These are phyloP conservation scores for Colletotrichum euphorbiae DNA, from an alignment of 2,329 filamentous ascomycete genomes.

Conservation along the genomic window DNA sequence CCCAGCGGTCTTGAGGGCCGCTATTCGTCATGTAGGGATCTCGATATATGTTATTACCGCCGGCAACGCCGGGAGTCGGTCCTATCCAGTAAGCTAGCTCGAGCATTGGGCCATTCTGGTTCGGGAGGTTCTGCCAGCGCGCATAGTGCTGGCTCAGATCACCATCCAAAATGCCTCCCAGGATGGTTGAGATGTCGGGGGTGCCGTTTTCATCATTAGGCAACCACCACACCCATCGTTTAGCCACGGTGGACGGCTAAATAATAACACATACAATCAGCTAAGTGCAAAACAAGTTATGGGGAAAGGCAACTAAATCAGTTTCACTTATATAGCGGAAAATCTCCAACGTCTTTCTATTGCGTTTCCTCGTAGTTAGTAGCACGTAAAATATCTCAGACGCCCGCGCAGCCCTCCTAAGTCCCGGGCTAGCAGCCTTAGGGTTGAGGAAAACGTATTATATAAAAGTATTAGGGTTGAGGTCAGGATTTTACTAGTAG, in stretches of 20 bases:
- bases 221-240: conserved; percentile 1
- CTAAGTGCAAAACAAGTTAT: conserved; percentile 5
- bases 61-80: neutral
- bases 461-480: conserved; percentile 10
- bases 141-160: conserved; percentile 9
- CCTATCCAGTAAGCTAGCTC: conserved; percentile 5
- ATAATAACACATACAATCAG: conserved; percentile 6
- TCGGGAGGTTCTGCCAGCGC: conserved; percentile 10
- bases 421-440: neutral
- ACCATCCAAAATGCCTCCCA: neutral
- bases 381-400: conserved; percentile 4
- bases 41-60: conserved; percentile 3
- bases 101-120: conserved; percentile 4
- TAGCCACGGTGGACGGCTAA: conserved; percentile 1
- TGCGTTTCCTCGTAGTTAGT: neutral
- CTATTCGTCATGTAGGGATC: neutral
- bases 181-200: conserved; percentile 4
- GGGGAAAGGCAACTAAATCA: neutral
- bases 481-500: neutral
- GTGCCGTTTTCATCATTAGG: conserved; percentile 2
- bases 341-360: neutral
- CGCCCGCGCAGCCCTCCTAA: neutral
- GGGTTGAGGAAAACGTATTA: conserved; percentile 22
- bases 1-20: neutral
- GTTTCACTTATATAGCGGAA: neutral